Conservation (phyloP, 441 rosid species). For the Omphalea diandra region DNA sequence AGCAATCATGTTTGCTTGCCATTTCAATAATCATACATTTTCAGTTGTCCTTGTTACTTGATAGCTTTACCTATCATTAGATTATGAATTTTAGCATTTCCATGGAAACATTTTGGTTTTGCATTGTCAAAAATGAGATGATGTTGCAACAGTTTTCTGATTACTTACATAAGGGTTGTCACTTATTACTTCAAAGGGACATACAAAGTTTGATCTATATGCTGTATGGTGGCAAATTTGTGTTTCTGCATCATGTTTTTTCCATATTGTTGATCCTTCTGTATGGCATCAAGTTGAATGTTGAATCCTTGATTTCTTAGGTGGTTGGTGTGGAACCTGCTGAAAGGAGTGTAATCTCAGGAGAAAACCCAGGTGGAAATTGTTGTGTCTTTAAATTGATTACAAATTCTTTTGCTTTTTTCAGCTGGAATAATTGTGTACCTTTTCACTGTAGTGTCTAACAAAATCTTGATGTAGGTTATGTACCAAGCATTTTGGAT, state of each 20-base stretch:
- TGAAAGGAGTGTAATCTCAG: conserved; percentile 82
- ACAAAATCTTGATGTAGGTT: conserved; percentile 46
- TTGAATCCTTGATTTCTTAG: conserved; percentile 35
- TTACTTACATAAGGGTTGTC: background rate
- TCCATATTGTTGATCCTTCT: conserved; percentile 9
- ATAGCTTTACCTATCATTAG: background rate
- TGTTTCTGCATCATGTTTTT: conserved; percentile 6
- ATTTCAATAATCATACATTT: conserved; percentile 3
- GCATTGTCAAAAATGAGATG: background rate
- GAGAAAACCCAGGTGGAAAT: conserved; percentile 66
- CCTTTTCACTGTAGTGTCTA: conserved; percentile 22
- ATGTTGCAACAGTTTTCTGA: background rate
- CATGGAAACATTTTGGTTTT: background rate
- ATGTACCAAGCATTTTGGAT: conserved; percentile 72
- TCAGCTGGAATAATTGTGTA: conserved; percentile 11
- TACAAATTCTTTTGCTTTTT: background rate
- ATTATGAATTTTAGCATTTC: background rate
- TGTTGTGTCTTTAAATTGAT: conserved; percentile 21
- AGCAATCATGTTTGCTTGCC: background rate
- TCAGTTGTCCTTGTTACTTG: background rate
- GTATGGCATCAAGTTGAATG: conserved; percentile 7
- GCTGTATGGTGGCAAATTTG: background rate
- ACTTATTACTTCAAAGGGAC: no score
- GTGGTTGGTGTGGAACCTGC: conserved; percentile 95
- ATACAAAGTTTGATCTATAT: no score